Base-by-base conservation (phyloP, 1,284 basidiomycete genomes). In the Omphalotus olearius region DNA sequence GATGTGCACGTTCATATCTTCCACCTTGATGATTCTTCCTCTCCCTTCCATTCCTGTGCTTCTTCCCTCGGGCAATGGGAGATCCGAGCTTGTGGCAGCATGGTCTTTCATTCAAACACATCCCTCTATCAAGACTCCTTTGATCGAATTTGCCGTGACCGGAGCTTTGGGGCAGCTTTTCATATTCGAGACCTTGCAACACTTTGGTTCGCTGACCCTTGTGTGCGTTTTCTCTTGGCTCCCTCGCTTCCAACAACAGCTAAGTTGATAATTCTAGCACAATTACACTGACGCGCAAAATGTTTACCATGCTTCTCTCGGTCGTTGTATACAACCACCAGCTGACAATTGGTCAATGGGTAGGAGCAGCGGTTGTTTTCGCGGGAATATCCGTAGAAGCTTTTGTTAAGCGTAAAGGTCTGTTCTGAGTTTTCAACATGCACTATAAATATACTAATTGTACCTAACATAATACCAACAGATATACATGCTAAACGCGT, bases 301-400 rank as follows among this genome's bases (percentile, higher is more conserved):
- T 99, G 64, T 97, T 98, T 67, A 98, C 96, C 4, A 99, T 99
- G 96, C 76, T 99, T 11, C 76, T 99, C 35, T 95, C 91, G 6
- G 94, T 99, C 4, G 67, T 96, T 23, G 82, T 98, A 0, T 99
- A 98, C 68, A 85, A 92, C 60, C 96, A 99, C 69, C 80, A 77
- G 56, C 75, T 99, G 48, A 87, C 87, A 0, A 54, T 64, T 0
- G 90, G 93, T 1, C 97, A 99, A 69, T 99, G 97, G 97, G 60
- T 81, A 2, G 97, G 96, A 14, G 86, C 95, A 0, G 85, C 70
- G 0, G 83, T 95, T 26, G 97, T 99, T 3, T 98, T 99, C 68
- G 82, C 83, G 3, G 95, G 93, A 1, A 96, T 99, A 57, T 93
- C 91, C 1, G 80, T 98, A 13, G 96, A 98, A 66, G 95, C 95